Conservation (phyloP, 768 basidiomycete genomes). For the Mrakia gelida region DNA sequence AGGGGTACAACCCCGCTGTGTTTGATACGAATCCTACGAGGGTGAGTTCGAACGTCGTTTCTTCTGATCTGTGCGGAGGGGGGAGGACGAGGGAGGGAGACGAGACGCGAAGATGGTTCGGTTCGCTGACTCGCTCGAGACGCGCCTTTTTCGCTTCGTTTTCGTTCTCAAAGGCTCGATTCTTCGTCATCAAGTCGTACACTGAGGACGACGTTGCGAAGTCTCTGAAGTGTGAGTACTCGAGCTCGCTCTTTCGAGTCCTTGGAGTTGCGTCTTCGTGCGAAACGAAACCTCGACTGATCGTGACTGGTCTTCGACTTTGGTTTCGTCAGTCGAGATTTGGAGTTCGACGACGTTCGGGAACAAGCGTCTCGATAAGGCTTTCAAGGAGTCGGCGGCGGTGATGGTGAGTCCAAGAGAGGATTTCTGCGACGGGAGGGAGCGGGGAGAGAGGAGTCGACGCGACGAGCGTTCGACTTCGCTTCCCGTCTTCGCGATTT, state of each 20-base stretch:
- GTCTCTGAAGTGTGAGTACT: slow-evolving; percentile 11
- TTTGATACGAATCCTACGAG: slow-evolving; percentile 77
- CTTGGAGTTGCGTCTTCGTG: too few species aligned
- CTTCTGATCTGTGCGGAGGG: too few species aligned
- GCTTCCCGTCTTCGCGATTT: too few species aligned
- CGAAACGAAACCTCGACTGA: not conserved
- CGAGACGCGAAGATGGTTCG: too few species aligned
- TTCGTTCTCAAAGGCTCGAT: slow-evolving; percentile 62
- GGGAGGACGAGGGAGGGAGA: too few species aligned
- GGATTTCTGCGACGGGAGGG: too few species aligned
- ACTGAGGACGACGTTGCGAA: slow-evolving; percentile 51
- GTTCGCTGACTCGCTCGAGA: too few species aligned
- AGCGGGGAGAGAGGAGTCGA: too few species aligned
- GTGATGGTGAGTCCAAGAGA: slow-evolving; percentile 42
- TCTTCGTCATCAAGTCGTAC: slow-evolving; percentile 97
- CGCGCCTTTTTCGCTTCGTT: not conserved
- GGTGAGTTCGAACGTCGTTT: slow-evolving; percentile 53
- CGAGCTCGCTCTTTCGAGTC: too few species aligned
- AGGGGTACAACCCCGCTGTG: slow-evolving; percentile 83
- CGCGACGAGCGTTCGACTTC: too few species aligned
- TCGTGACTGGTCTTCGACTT: not conserved
- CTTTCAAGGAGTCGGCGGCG: slow-evolving; percentile 89
- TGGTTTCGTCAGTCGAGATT: slow-evolving; percentile 72
- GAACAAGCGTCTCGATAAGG: slow-evolving; percentile 94
- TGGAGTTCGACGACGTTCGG: slow-evolving; percentile 97